Base-by-base conservation (phyloP, 495 filamentous ascomycete genomes). In the Penicillium pulvis region DNA sequence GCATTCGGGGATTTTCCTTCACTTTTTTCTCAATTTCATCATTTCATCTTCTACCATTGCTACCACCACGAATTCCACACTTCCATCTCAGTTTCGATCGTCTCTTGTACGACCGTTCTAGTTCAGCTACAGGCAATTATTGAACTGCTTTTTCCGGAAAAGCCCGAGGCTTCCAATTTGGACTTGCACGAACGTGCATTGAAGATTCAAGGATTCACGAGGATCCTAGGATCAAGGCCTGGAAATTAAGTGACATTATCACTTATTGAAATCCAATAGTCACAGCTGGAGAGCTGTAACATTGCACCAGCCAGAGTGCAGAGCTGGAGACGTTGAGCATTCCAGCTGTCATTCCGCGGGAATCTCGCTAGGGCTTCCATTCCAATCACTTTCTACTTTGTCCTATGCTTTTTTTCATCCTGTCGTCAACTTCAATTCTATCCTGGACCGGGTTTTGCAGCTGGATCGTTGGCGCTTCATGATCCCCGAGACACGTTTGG, bases 401-500 rank as follows among this genome's bases (percentile, higher is more conserved):
- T 36, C 11, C 46, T 17, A n/a, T 28, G 14, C 23, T 28, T 16
- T 9, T 16, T 23, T 45, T 19, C 45, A 24, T 24, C 20, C 14
- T 23, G 1, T 47, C 20, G 14, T 24, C 45, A 16, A 33, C 28
- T 19, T 33, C 44, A 23, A 52, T 63, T 59, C 28, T 30, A 50
- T 52, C 36, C n/a, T 26, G 6, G 47, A 55, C 55, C 54, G 41
- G 45, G 43, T 46, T 28, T 20, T 35, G 28, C 17, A 52, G 19
- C 47, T 31, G 47, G 30, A 36, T n/a, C 12, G 33, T 26, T 26
- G 60, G 49, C 42, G 57, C 52, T 60, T 58, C 53, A 67, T 69
- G 64, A 39, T 55, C 61, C 51, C 58, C 56, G 59, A 59, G 59
- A 62, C 66, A 67, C 61, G 51, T 67, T 66, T 62, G 59, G 59